Conservation (phyloP, 495 filamentous ascomycete species). For the Rostrohypoxylon terebratum region DNA sequence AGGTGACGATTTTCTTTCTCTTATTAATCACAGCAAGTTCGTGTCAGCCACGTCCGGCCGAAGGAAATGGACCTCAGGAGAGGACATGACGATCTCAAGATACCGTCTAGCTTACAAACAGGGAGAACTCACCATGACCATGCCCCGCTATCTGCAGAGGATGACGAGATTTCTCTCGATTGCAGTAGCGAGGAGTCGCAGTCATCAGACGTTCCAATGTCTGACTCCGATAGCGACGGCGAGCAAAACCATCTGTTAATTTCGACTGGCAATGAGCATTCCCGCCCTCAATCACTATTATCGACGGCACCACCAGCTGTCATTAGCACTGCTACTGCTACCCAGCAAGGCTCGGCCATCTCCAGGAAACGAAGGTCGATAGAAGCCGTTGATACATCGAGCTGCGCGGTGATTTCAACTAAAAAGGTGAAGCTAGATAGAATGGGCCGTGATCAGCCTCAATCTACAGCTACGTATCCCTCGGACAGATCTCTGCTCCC, state of each 20-base stretch:
- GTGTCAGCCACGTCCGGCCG: neutral
- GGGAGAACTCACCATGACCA: neutral
- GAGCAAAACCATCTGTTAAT: constrained; percentile 19
- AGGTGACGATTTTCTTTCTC: constrained; percentile 14
- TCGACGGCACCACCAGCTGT: constrained; percentile 9
- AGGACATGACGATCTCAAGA: neutral
- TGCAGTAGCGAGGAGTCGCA: constrained; percentile 35
- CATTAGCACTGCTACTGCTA: neutral
- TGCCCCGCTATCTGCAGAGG: constrained; percentile 16
- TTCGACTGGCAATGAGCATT: constrained; percentile 21
- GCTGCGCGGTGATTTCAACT: constrained; percentile 24
- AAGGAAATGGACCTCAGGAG: constrained; percentile 16
- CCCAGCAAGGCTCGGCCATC: constrained; percentile 13
- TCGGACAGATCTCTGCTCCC: constrained; percentile 58
- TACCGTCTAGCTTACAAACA: constrained; percentile 9
- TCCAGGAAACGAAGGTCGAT: constrained; percentile 57
- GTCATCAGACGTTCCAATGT: constrained; percentile 37
- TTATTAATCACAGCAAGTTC: constrained; percentile 1
- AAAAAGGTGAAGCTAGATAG: constrained; percentile 57
- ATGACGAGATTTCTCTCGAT: constrained; percentile 39
- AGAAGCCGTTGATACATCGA: constrained; percentile 17
- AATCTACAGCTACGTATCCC: constrained; percentile 13
- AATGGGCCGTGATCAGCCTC: neutral
- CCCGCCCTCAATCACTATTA: constrained; percentile 17
- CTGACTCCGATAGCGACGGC: constrained; percentile 25